phyloP scores from a whole-genome alignment of 257 asterid genomes.

The Solanum arcanum region DNA sequence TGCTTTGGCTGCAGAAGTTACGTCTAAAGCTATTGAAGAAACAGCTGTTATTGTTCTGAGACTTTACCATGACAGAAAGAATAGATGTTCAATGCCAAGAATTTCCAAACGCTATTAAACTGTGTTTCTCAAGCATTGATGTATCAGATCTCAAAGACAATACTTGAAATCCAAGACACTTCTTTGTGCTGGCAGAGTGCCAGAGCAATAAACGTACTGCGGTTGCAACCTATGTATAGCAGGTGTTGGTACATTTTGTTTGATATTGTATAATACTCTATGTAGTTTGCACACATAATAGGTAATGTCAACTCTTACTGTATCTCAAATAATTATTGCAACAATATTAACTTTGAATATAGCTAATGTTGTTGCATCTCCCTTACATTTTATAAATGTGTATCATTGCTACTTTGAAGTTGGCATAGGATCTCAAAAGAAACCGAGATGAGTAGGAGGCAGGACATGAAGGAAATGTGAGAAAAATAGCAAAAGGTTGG shows the following conservation, averaged over 20 bases:
- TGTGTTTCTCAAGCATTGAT: neutral
- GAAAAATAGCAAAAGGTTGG: neutral
- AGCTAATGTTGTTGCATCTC: neutral
- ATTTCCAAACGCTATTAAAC: slow-evolving; percentile 68
- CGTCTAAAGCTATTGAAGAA: slow-evolving; percentile 93
- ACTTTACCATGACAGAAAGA: slow-evolving; percentile 78
- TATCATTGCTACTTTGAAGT: neutral
- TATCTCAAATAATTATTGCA: neutral
- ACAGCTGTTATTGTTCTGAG: slow-evolving; percentile 85
- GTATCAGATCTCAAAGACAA: neutral
- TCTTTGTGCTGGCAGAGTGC: neutral
- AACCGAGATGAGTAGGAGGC: neutral
- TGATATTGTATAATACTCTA: neutral
- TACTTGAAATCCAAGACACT: neutral
- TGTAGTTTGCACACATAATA: neutral
- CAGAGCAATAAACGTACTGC: neutral
- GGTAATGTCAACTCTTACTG: neutral
- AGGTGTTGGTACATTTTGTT: neutral
- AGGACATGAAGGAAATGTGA: neutral
- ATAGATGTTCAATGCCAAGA: slow-evolving; percentile 88
- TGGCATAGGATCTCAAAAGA: slow-evolving; percentile 10
- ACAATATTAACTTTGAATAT: neutral
- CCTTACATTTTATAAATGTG: neutral
- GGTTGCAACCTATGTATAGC: neutral
- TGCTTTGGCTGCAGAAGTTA: slow-evolving; percentile 61